Base-by-base conservation (phyloP, 768 basidiomycete genomes). In the Rhodotorula paludigena region DNA sequence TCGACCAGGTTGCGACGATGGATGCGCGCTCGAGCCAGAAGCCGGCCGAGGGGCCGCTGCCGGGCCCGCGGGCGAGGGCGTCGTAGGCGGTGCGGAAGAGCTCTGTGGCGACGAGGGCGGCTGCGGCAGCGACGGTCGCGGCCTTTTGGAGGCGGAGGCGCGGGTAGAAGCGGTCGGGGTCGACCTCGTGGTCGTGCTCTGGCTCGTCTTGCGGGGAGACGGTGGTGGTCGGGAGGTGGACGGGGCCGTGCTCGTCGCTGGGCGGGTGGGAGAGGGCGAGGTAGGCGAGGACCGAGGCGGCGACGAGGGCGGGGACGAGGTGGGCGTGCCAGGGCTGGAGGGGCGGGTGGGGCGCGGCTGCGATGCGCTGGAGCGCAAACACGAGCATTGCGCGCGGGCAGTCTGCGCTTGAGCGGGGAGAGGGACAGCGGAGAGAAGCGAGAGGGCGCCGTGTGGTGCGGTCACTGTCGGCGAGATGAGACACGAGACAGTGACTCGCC, bases 151-250 rank as follows among this genome's bases (percentile, higher is more conserved):
- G 10, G 21, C 70, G 44, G 14, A 67, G 52, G 4, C 45, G 49
- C 0, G 52, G 58, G 53, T 67, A 67, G 59, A 71, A 71, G 32
- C 36, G 25, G 15, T 60, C 63, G 47, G 60, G n/a, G 28, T 67
- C 55, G 28, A 45, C 44, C 16, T 68, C 47, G 21, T 28, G 3
- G 32, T 64, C 57, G 3, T 64, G 23, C 30, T 45, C 6, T 14
- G 38, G 49, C 16, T 48, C 5, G 54, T 42, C 41, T 12, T 8
- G n/a, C 16, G 0, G 49, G 12, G 8, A 44, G 6, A 32, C 25
- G 9, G 49, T 44, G 35, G 55, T 53, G 23, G 68, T 66, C 38
- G 38, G 53, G 23, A 60, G 42, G 5, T 57, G 45, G 52, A 68
- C 56, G 0, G 57, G n/a, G 25, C 38, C 1, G 15, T 20, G 36